Conservation (phyloP, 1,284 basidiomycete genomes). For the Marasmius fiardii region DNA sequence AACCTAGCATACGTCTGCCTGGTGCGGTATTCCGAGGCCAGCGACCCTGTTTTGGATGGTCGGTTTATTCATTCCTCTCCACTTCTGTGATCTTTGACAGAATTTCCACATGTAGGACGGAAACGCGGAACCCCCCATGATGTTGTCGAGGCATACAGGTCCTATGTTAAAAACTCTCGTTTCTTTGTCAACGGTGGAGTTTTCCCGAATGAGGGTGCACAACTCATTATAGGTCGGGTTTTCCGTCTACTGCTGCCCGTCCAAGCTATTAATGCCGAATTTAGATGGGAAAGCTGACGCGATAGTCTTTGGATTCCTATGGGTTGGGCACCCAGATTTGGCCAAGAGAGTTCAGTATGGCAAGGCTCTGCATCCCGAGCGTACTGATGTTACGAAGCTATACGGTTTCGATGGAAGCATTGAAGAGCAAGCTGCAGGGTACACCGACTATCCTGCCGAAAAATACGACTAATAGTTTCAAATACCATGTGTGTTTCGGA, state of each 20-base stretch:
- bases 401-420: constrained; percentile 1
- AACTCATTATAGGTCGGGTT: constrained; percentile 12
- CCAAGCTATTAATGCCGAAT: too few species aligned
- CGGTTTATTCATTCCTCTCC: too few species aligned
- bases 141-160: constrained; percentile 21
- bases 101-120: too few species aligned
- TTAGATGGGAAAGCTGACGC: constrained; percentile 16
- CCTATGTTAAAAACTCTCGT: constrained; percentile 18
- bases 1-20: constrained; percentile 27
- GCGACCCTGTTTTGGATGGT: constrained; percentile 31
- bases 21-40: constrained; percentile 24
- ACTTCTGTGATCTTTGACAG: too few species aligned
- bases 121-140: constrained; percentile 23
- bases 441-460: constrained; percentile 12
- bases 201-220: constrained; percentile 19
- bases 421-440: constrained; percentile 3
- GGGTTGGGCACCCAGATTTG: constrained; percentile 24
- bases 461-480: too few species aligned
- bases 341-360: constrained; percentile 19
- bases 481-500: too few species aligned
- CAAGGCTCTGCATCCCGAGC: constrained; percentile 12
- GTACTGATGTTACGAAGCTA: neutral
- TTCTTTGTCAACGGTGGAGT: constrained; percentile 22
- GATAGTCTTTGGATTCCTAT: constrained; percentile 20
- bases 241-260: too few species aligned